These are phyloP conservation scores for Ophiostoma himal-ulmi DNA, from an alignment of 2,329 filamentous ascomycete genomes.

Conservation along the genomic window DNA sequence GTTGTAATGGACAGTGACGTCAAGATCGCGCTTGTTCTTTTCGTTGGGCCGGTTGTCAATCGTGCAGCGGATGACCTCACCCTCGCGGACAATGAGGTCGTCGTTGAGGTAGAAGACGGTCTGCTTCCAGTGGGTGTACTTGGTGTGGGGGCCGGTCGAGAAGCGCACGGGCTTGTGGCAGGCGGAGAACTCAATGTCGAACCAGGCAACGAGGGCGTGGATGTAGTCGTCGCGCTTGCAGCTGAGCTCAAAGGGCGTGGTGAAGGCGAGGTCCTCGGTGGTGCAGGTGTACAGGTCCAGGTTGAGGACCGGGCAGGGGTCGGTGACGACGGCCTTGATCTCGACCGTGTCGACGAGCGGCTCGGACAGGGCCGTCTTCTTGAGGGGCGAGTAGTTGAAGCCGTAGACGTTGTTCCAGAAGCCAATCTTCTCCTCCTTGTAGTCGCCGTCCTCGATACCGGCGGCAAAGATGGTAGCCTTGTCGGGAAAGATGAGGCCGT, in stretches of 20 bases:
- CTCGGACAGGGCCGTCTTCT: constrained; percentile 87
- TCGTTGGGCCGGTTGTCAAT: constrained; percentile 82
- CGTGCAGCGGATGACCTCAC: constrained; percentile 68
- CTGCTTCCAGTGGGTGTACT: constrained; percentile 99
- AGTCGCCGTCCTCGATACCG: constrained; percentile 96
- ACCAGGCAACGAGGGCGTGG: constrained; percentile 95
- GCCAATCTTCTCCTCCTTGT: constrained; percentile 99
- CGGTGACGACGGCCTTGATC: constrained; percentile 92
- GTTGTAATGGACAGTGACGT: constrained; percentile 80
- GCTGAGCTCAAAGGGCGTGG: constrained; percentile 66
- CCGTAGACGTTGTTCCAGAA: constrained; percentile 99
- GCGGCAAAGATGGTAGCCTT: constrained; percentile 97
- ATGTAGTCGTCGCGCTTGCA: constrained; percentile 87
- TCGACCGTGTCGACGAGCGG: constrained; percentile 97
- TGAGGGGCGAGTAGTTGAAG: constrained; percentile 92
- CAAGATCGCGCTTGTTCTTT: constrained; percentile 90
- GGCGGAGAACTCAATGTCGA: constrained; percentile 96
- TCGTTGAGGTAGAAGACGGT: constrained; percentile 97
- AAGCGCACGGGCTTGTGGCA: constrained; percentile 98
- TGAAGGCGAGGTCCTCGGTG: constrained; percentile 76
- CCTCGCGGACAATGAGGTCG: constrained; percentile 82
- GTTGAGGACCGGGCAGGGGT: constrained; percentile 76
- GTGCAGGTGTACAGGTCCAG: constrained; percentile 92
- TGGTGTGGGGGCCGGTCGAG: constrained; percentile 94
- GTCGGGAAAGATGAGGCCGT: constrained; percentile 95